Evolutionary conservation across 2,329 filamentous ascomycete species (phyloP), one percentile per base, ranked within the genome.

Genomic region (Dactylella cylindrospora): DNA sequence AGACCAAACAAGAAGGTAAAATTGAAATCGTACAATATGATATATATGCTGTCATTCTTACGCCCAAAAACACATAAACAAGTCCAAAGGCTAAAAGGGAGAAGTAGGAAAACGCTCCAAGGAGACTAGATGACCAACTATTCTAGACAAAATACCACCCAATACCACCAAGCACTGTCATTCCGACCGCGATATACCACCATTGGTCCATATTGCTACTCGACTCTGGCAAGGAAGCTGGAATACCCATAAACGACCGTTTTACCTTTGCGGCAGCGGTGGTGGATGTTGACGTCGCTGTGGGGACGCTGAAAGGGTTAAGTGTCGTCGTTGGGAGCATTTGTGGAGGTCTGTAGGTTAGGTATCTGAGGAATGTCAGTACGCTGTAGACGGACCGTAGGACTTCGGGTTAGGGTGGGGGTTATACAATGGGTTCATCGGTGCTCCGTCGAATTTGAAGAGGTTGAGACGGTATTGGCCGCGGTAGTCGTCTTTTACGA

Each of bases 301-400:
- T 10, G 72, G 72, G 2, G 71, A 73, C 70, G 15, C 68, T 70
- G 1, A 73, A 74, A 0, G 83, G 81, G 68, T 86, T 83, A 60
- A 88, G 74, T 0, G 82, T 85, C 8, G 76, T 76, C 2, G 84
- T 86, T 1, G 84, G 84, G 4, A 87, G 78, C 83, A 88, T 88
- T 68, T 83, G 74, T 0, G 84, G 84, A 3, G 83, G 80, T 9
- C 73, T 76, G 70, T 78, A 81, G 65, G 78, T 79, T 38, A 85
- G 76, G 71, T 76, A 72, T 68, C 46, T 57, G 25, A 19, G 12
- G 17, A 28, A 22, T 20, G 15, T 60, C 39, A 55, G 41, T 10
- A 35, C 32, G 12, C 9, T 15, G 12, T n/a, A n/a, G n/a, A n/a
- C n/a, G 13, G 22, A 25, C 10, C 22, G n/a, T 15, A 12, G 19